phyloP scores from a whole-genome alignment of 495 filamentous ascomycete species.

The Trichoderma reesei region DNA sequence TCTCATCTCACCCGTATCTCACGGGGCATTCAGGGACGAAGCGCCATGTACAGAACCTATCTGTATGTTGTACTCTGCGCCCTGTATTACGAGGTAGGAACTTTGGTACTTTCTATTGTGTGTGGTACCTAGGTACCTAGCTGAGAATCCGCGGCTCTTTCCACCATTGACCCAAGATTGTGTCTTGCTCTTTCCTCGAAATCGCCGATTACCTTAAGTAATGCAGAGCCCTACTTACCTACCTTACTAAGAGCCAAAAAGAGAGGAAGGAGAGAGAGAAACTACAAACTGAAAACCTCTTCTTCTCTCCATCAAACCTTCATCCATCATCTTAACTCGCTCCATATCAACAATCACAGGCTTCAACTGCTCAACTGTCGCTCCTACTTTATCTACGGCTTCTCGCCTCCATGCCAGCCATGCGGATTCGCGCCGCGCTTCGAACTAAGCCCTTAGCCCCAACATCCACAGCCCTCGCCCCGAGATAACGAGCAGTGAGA shows the following conservation, averaged over 20 bases:
- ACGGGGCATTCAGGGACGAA: not conserved
- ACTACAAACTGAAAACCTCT: not conserved
- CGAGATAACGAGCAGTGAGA: conserved; percentile 3
- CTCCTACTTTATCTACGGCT: not conserved
- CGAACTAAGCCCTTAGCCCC: conserved; percentile 6
- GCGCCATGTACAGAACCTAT: too few species aligned
- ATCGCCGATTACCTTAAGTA: too few species aligned
- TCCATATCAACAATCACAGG: not conserved
- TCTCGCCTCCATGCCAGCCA: not conserved
- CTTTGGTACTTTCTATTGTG: too few species aligned
- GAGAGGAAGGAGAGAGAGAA: not conserved
- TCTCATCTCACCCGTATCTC: not conserved
- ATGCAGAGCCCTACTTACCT: too few species aligned
- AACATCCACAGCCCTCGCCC: conserved; percentile 3
- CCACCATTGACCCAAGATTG: too few species aligned
- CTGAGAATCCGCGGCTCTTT: too few species aligned
- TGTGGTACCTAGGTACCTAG: too few species aligned
- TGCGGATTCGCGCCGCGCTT: conserved; percentile 4
- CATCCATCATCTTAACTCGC: not conserved
- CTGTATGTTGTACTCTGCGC: too few species aligned
- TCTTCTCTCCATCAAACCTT: too few species aligned
- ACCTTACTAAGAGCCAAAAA: not conserved
- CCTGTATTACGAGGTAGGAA: too few species aligned
- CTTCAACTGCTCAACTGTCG: not conserved
- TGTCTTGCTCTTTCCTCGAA: too few species aligned